phyloP scores from a whole-genome alignment of 208 protist species.

The Trypanosoma lewisi region DNA sequence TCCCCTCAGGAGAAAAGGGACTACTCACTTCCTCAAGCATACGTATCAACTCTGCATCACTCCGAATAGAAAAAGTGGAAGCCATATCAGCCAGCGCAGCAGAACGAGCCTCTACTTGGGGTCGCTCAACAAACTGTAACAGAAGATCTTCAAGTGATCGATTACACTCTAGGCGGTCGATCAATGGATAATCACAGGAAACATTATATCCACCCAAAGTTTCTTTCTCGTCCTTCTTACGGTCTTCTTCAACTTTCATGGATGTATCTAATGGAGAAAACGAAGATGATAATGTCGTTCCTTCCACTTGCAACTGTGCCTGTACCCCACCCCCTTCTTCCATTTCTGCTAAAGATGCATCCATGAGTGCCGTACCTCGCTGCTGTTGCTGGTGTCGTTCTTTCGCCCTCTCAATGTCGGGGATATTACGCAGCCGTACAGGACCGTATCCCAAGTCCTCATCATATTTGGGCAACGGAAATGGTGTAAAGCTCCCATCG shows the following conservation, averaged over 20 bases:
- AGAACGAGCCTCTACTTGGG: conserved; percentile 53
- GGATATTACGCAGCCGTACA: conserved; percentile 70
- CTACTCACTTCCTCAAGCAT: conserved; percentile 66
- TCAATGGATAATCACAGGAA: conserved; percentile 38
- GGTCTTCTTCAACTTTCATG: not conserved
- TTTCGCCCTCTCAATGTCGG: conserved; percentile 63
- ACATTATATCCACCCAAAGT: conserved; percentile 54
- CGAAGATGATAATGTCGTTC: not conserved
- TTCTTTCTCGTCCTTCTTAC: conserved; percentile 10
- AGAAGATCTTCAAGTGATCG: conserved; percentile 71
- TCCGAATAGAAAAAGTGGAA: conserved; percentile 50
- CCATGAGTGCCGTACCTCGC: conserved; percentile 16
- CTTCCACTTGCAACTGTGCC: not conserved
- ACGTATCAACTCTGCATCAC: conserved; percentile 58
- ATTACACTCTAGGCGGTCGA: conserved; percentile 76
- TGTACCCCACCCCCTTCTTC: not conserved
- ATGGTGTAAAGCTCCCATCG: conserved; percentile 65
- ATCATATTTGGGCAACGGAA: conserved; percentile 84
- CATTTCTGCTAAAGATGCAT: not conserved
- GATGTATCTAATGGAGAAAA: not conserved
- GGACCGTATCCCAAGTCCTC: conserved; percentile 73
- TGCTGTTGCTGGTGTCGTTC: conserved; percentile 33
- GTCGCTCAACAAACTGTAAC: conserved; percentile 58
- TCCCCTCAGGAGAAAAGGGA: conserved; percentile 70
- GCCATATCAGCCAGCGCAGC: conserved; percentile 79